Conservation (phyloP, 164 flowering plant genomes). For the Stephania yunnanensis region DNA sequence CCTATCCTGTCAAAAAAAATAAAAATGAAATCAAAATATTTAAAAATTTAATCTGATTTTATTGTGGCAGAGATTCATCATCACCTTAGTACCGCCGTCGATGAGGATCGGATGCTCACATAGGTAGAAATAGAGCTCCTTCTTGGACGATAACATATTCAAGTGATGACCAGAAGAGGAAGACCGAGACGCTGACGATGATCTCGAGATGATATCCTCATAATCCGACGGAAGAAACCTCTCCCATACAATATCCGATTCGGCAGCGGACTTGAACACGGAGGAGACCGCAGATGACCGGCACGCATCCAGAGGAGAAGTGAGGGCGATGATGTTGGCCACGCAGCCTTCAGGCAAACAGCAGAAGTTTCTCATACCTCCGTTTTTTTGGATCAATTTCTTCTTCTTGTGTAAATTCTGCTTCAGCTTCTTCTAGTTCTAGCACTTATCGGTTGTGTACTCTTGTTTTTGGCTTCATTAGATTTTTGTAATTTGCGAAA, state of each 20-base stretch:
- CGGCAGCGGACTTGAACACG: constrained; percentile 23
- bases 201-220: constrained; percentile 16
- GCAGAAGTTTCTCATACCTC: no score
- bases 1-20: no score
- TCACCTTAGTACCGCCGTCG: constrained; percentile 38
- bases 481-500: no score
- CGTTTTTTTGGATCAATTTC: no score
- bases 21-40: no score
- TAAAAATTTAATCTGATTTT: no score
- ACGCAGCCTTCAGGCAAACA: constrained; percentile 35
- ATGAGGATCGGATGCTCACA: constrained; percentile 24
- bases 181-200: not conserved
- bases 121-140: constrained; percentile 29
- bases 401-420: no score
- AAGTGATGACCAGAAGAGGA: not conserved
- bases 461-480: no score
- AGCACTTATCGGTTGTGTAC: no score
- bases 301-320: constrained; percentile 37
- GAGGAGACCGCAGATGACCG: constrained; percentile 26
- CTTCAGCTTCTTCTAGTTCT: no score
- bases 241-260: constrained; percentile 38
- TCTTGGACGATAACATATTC: constrained; percentile 23
- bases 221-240: constrained; percentile 38
- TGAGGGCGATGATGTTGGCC: constrained; percentile 24
- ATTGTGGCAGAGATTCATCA: not conserved